Base-by-base conservation (phyloP, 805 yeast genomes). In the Clavispora phyllophila region DNA sequence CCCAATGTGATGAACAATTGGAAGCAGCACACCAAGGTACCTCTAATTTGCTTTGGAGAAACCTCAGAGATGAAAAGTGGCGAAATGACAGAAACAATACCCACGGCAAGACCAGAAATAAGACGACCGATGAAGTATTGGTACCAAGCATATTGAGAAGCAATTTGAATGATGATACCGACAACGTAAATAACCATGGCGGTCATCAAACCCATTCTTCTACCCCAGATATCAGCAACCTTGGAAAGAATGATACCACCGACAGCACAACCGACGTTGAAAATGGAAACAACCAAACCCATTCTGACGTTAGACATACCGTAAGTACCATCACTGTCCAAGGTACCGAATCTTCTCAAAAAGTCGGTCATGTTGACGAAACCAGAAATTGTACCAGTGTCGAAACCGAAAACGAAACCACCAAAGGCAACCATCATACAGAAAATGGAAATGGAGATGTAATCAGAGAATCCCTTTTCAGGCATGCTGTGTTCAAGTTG, bases 371-470 rank as follows among this genome's bases (percentile, higher is more conserved):
- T 78, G 58, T 78, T 78, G 39, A 81, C 79, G 54, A 82, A 79
- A 51, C 87, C 87, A 32, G 85, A 80, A 61, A 82, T 77, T 49
- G 88, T 81, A 68, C 88, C 89, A 40, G 87, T 83, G 68, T 82
- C 89, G 75, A 82, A 82, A 46, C 89, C 89, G 56, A 81, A 83
- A 36, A 82, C 82, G 58, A 79, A 83, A 37, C 89, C 90, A 66
- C 87, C 88, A 49, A 83, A 83, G 25, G 87, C 85, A 50, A 83
- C 77, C 41, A 77, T 54, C n/a, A 71, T 53, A 62, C 87, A 80
- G 44, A 67, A 63, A 10, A 61, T 23, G 62, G 65, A 40, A 56
- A 66, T 62, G 18, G 61, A 50, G 7, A 60, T 27, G 43, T 68
- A 63, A 28, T 49, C 52, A 23, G 40, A 38, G 23, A 46, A 48